Base-by-base conservation (phyloP, 352 stramenopile genomes). In the Phytophthora nicotianae region DNA sequence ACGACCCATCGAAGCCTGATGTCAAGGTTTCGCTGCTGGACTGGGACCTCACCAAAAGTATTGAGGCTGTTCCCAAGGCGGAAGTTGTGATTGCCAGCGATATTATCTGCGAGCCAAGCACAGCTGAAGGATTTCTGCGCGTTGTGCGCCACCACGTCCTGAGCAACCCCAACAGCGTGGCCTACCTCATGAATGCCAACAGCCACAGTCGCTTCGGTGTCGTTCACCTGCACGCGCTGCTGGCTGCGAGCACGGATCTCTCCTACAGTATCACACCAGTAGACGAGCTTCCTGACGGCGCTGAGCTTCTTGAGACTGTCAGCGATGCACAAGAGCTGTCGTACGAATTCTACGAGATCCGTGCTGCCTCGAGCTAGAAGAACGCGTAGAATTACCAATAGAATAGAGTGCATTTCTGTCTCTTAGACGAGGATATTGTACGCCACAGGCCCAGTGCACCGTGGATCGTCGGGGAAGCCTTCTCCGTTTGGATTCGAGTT, bases 291-390 rank as follows among this genome's bases (percentile, higher is more conserved):
- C 37, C 68, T 4, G 83, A 93, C 20, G 86, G 86, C 3, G 27
- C 49, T 29, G 65, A 80, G 38, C 75, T 95, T 43, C 78, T 95
- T 11, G 83, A 92, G 48, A 91, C 86, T 5, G 84, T 95, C 13
- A 74, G 59, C 4, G 86, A 95, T 45, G 82, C 79, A 14, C 78
- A 83, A 49, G 84, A 93, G 48, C 68, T 95, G n/a, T 79, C 78
- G 21, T 95, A 95, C 69, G 86, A 95, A 65, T 90, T 90, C 55
- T 95, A 95, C 59, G 83, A 93, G 68, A 95, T 95, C 50, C 84
- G 81, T 58, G 50, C 69, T 27, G 41, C 52, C 0, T 51, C 50
- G 41, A n/a, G 20, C 29, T 63, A 69, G 42, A 57, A 32, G 5
- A 4, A 19, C 35, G 50, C 53, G 24, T 54, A 35, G 29, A 35